Evolutionary conservation across 768 basidiomycete species (phyloP).

Genomic region (Leccinum olivaceopallidum): DNA sequence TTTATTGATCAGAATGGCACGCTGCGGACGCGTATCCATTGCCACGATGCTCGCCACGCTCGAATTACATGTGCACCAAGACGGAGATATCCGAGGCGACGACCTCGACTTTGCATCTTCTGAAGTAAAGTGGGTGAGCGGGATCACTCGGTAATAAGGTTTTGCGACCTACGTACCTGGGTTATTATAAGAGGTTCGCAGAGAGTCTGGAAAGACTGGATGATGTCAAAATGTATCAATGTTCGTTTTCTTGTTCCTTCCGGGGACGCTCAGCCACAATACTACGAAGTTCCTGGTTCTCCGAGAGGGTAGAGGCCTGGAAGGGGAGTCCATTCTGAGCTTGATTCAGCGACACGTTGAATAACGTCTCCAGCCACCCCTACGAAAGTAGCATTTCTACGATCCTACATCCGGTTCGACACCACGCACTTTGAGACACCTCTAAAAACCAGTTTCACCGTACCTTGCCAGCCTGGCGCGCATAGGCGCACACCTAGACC

Average conservation of each 20-base stretch:
- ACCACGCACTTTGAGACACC: too few species aligned
- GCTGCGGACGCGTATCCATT: slow-evolving; percentile 1
- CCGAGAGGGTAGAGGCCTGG: too few species aligned
- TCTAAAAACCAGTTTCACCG: too few species aligned
- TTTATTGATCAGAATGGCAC: slow-evolving; percentile 1
- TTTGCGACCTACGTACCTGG: neutral
- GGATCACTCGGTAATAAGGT: slow-evolving; percentile 8
- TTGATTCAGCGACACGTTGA: too few species aligned
- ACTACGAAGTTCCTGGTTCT: neutral
- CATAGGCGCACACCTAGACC: too few species aligned
- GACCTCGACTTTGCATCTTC: neutral
- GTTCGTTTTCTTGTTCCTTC: neutral
- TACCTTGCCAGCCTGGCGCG: too few species aligned
- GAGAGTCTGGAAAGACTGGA: neutral
- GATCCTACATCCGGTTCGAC: too few species aligned
- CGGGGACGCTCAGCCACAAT: neutral
- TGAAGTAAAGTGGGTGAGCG: slow-evolving; percentile 7
- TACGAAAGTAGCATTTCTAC: too few species aligned
- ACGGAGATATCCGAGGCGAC: neutral
- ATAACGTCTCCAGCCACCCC: too few species aligned
- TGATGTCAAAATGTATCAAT: neutral
- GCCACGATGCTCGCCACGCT: slow-evolving; percentile 17
- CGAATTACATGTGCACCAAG: slow-evolving; percentile 4
- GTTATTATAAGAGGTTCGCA: neutral
- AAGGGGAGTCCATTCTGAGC: too few species aligned